These are phyloP conservation scores for Piper betle DNA, from an alignment of 164 flowering plant genomes.

Conservation along the genomic window DNA sequence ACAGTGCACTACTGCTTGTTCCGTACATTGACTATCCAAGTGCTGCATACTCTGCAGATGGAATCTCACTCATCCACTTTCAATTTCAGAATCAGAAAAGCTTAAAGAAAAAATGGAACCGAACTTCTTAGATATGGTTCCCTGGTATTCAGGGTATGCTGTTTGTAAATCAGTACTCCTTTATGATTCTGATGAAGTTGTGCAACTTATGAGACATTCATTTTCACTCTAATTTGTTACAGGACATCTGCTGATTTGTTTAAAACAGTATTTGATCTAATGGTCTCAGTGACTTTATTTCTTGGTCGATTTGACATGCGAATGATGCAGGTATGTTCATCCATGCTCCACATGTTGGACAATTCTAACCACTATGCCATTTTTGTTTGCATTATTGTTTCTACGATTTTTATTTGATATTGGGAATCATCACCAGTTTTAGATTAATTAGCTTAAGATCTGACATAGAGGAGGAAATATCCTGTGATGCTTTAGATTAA, in stretches of 20 bases:
- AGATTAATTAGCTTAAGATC: no score
- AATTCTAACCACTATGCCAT: no score
- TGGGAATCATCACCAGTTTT: no score
- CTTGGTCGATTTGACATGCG: conserved; percentile 99
- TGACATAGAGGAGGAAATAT: no score
- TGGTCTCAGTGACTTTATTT: conserved; percentile 94
- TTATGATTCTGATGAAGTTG: not conserved
- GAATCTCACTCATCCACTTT: conserved; percentile 90
- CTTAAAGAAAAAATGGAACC: conserved; percentile 81
- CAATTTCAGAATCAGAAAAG: conserved; percentile 61
- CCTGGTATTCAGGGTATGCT: conserved; percentile 98
- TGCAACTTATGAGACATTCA: not conserved
- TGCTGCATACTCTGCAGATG: conserved; percentile 41
- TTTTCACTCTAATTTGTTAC: conserved; percentile 14
- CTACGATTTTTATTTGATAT: no score
- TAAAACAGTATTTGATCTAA: conserved; percentile 94
- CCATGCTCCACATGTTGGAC: no score
- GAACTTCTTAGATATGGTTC: conserved; percentile 96
- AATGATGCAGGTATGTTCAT: conserved; percentile 84
- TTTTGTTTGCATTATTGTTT: no score
- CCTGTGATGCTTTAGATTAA: no score
- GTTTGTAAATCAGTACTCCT: conserved; percentile 2
- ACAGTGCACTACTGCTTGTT: no score
- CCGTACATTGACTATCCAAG: not conserved
- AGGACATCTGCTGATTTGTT: conserved; percentile 99